These are phyloP conservation scores for Beauveria brongniartii DNA, from an alignment of 2,329 filamentous ascomycete species.

Conservation along the genomic window DNA sequence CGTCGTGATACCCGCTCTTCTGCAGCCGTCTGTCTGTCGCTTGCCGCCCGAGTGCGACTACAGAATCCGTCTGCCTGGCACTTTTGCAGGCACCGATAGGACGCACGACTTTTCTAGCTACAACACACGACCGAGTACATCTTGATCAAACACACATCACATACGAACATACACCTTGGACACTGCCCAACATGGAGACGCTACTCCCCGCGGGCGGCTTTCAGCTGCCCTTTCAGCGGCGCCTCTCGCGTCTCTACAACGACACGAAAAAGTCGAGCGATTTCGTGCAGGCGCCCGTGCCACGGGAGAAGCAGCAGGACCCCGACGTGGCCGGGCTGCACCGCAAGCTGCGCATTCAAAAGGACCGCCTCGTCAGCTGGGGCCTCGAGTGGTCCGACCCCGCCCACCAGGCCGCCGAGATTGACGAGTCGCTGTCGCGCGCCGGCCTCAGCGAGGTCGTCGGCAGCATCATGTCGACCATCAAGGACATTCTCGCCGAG, in stretches of 20 bases:
- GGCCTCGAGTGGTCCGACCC: slow-evolving; percentile 75
- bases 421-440: slow-evolving; percentile 62
- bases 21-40: not conserved
- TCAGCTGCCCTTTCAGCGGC: slow-evolving; percentile 50
- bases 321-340: slow-evolving; percentile 66
- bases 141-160: not conserved
- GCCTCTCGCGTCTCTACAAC: slow-evolving; percentile 66
- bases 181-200: slow-evolving; percentile 35
- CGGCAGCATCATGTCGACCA: slow-evolving; percentile 69
- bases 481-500: slow-evolving; percentile 72
- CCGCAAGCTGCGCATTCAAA: slow-evolving; percentile 71
- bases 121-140: not conserved
- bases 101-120: not conserved
- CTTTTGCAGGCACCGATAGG: not conserved
- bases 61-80: slow-evolving; percentile 1
- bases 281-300: slow-evolving; percentile 58
- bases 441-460: slow-evolving; percentile 70
- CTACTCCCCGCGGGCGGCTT: slow-evolving; percentile 44
- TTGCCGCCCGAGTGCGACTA: not conserved
- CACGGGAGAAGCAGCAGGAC: slow-evolving; percentile 45
- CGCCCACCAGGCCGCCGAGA: slow-evolving; percentile 55
- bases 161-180: not conserved
- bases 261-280: slow-evolving; percentile 74
- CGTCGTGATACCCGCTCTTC: not conserved
- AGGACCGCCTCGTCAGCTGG: slow-evolving; percentile 71